Base-by-base conservation (phyloP, 176 grass and related monocot genomes). In the Thalia dealbata region DNA sequence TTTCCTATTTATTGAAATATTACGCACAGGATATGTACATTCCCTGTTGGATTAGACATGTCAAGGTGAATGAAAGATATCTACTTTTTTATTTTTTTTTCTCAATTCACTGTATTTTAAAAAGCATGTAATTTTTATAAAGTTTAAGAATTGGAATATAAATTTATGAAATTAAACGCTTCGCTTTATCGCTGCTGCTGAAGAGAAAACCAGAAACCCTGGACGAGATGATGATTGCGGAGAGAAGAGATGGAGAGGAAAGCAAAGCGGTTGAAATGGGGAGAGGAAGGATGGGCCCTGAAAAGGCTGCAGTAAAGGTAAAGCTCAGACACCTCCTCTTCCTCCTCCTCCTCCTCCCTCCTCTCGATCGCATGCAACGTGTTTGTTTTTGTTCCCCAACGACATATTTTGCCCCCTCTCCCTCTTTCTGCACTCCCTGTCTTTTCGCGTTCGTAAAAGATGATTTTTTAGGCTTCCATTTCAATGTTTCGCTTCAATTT, bases 271-370 rank as follows among this genome's bases (percentile, higher is more conserved):
- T 23, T n/a, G 3, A n/a, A 10, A 48, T 48, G 54, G 54, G 16
- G 19, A 58, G 54, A 58, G 7, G 16, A n/a, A n/a, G 54, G 54
- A 58, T 58, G 54, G 54, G 54, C 21, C 54, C 54, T 58, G 22
- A 58, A n/a, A 58, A n/a, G 54, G 15, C 54, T 58, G 54, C 54
- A n/a, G 54, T 58, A n/a, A 58, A 58, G 54, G 54, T 58, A 58
- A 58, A 7, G 54, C 54, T 58, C 7, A n/a, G 19, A 9, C 54
- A 19, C 4, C 45, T 10, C 45, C 45, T 44, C 42, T 44, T 44
- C 42, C n/a, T 21, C 51, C 51, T 52, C 51, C 51, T 38, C 32
- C 32, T 38, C 32, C 32, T 38, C 45, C 45, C 11, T 1, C 10
- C 45, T 48, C 21, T 22, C 54, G 7, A 23, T 58, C 54, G 6